Percentiles rank a stretch among this genome's conserved stretches.
Evolutionary conservation across 1,139 yeast genomes (phyloP).

Genomic region (Scheffersomyces parashehatae): DNA sequence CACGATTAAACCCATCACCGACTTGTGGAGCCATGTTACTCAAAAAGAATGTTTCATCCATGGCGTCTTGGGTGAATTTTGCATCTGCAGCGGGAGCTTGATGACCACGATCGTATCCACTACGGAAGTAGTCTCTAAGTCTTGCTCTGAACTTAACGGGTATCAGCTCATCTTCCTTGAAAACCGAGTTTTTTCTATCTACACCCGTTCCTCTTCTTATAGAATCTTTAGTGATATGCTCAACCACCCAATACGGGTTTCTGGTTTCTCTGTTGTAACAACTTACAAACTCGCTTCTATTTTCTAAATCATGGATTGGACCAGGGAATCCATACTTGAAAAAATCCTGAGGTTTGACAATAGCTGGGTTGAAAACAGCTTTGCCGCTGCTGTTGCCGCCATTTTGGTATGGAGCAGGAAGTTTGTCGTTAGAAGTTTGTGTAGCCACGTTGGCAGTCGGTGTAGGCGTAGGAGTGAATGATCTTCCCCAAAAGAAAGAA

Average conservation of each 20-base stretch:
- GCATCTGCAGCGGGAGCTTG: slow-evolving; percentile 99
- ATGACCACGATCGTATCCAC: slow-evolving; percentile 97
- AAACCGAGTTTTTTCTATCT: slow-evolving; percentile 78
- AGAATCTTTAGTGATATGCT: slow-evolving; percentile 82
- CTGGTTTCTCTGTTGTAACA: slow-evolving; percentile 83
- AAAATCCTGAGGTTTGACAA: slow-evolving; percentile 69
- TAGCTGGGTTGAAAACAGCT: slow-evolving; percentile 25
- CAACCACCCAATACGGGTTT: slow-evolving; percentile 88
- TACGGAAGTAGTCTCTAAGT: slow-evolving; percentile 83
- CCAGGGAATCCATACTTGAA: slow-evolving; percentile 94
- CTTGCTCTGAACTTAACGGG: slow-evolving; percentile 76
- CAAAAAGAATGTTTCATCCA: slow-evolving; percentile 90
- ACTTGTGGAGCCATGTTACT: slow-evolving; percentile 97
- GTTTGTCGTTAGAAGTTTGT: slow-evolving; percentile 6
- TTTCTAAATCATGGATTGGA: slow-evolving; percentile 81
- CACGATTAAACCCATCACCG: slow-evolving; percentile 96
- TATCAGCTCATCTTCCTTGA: slow-evolving; percentile 83
- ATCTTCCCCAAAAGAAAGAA: slow-evolving; percentile 45
- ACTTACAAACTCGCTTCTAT: slow-evolving; percentile 73
- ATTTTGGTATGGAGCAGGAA: slow-evolving; percentile 15
- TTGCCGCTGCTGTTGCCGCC: slow-evolving; percentile 9
- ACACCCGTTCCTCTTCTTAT: slow-evolving; percentile 50
- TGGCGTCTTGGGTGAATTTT: slow-evolving; percentile 81
- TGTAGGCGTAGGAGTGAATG: slow-evolving; percentile 20
- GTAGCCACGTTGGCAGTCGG: slow-evolving; percentile 11